These are phyloP conservation scores for Lachancea cidri DNA, from an alignment of 805 yeast species.

Conservation along the genomic window DNA sequence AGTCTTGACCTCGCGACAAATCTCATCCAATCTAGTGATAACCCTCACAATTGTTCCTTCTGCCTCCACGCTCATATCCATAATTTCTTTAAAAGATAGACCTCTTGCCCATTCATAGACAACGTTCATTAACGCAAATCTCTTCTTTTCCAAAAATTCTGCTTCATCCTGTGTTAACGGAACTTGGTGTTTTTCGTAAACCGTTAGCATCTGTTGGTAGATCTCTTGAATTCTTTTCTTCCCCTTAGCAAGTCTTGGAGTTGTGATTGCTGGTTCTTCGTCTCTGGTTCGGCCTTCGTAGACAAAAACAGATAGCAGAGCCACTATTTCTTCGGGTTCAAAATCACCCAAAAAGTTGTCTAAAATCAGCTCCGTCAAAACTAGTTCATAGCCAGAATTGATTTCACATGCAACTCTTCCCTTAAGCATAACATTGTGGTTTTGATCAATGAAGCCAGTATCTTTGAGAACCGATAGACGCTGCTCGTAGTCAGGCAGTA, in stretches of 20 bases:
- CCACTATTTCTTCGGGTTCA: constrained; percentile 96
- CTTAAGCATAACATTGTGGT: constrained; percentile 65
- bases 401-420: constrained; percentile 94
- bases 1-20: constrained; percentile 88
- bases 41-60: constrained; percentile 98
- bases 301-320: constrained; percentile 84
- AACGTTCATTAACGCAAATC: constrained; percentile 88
- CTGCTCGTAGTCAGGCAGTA: constrained; percentile 91
- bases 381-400: constrained; percentile 86
- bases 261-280: constrained; percentile 54
- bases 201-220: constrained; percentile 53
- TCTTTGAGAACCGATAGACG: constrained; percentile 70
- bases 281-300: constrained; percentile 73
- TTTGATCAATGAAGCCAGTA: constrained; percentile 75
- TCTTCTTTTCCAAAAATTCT: constrained; percentile 71
- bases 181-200: constrained; percentile 65
- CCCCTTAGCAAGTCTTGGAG: constrained; percentile 79
- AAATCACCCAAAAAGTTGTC: constrained; percentile 91
- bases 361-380: constrained; percentile 79
- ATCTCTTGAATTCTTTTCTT: constrained; percentile 62
- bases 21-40: constrained; percentile 88
- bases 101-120: constrained; percentile 99
- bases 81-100: constrained; percentile 82
- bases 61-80: constrained; percentile 80
- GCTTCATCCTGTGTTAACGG: constrained; percentile 78